Percentiles rank a stretch among this genome's conserved stretches.
Conservation (phyloP, 441 rosid genomes). For the Eruca vesicaria region DNA sequence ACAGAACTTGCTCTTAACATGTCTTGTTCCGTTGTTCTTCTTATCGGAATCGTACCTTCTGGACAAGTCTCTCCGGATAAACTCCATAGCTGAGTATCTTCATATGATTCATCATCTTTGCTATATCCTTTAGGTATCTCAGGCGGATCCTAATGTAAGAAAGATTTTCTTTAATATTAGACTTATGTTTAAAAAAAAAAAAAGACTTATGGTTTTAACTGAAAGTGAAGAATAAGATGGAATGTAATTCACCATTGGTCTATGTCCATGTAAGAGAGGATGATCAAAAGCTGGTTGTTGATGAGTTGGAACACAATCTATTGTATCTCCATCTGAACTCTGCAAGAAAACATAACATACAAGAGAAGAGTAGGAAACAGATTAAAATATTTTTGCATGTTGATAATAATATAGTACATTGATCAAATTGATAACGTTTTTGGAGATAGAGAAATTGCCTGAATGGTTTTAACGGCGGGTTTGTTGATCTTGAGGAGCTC, state of each 20-base stretch:
- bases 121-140: slow-evolving; percentile 60
- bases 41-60: slow-evolving; percentile 82
- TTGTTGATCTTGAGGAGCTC: slow-evolving; percentile 80
- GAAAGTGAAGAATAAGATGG: neutral
- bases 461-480: slow-evolving; percentile 78
- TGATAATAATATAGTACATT: neutral
- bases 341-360: slow-evolving; percentile 30
- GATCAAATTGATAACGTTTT: neutral
- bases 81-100: slow-evolving; percentile 75
- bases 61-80: slow-evolving; percentile 77
- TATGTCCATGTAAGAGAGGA: slow-evolving; percentile 65
- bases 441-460: slow-evolving; percentile 41
- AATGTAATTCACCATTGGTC: slow-evolving; percentile 54
- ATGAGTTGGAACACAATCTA: slow-evolving; percentile 79
- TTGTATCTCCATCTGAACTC: slow-evolving; percentile 88
- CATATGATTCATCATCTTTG: slow-evolving; percentile 30
- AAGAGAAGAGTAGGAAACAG: neutral
- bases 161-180: neutral
- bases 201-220: neutral
- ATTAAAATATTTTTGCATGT: slow-evolving; percentile 10
- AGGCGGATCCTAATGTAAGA: slow-evolving; percentile 59
- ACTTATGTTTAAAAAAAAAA: too few species aligned
- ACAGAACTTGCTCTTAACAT: slow-evolving; percentile 74
- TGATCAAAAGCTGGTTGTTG: slow-evolving; percentile 93
- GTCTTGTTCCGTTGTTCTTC: slow-evolving; percentile 82